Evolutionary conservation across 176 grass and related monocot species (phyloP), one percentile per base, ranked within the genome.

Genomic region (Aegilops longissima): DNA sequence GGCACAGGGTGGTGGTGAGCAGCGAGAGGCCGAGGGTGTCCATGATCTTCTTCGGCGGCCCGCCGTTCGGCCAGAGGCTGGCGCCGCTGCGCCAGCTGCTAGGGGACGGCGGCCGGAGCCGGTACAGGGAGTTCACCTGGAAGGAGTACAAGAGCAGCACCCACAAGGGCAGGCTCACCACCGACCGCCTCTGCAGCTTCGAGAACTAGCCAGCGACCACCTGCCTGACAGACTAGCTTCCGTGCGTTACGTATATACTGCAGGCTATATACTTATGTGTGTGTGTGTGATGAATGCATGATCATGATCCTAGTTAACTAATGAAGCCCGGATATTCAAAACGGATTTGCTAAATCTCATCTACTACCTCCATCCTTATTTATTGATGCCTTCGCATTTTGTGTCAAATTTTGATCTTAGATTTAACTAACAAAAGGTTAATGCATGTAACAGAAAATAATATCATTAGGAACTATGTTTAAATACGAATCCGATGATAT

Each of bases 121-220:
- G 86, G 12, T 98, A 98, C 90, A 83, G 88, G 89, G 96, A 92
- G 62, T 98, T 98, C 96, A 94, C 96, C 78, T 98, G 96, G 96
- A 85, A 25, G 47, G 96, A 98, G 93, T 98, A 92, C 88, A 98
- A 95, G 84, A 79, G 12, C 67, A 86, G 61, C 85, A 92, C 52
- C 35, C 92, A 76, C 88, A 83, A 21, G 80, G 80, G 80, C 71
- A 89, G 65, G 90, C 90, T 98, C 39, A 88, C 82, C 0, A 86
- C 94, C 44, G 92, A 98, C 78, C 84, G 96, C 33, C 96, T 98
- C 17, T 69, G 86, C 13, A 88, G 81, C 44, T 98, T 98, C 30
- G 91, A 98, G 67, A 95, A 79, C 82, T 90, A 87, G 58, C 18
- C 20, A 20, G 16, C 17, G n/a, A 14, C 27, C 64, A 33, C 9